Base-by-base conservation (phyloP, 805 yeast species). In the Saccharomyces mikatae region DNA sequence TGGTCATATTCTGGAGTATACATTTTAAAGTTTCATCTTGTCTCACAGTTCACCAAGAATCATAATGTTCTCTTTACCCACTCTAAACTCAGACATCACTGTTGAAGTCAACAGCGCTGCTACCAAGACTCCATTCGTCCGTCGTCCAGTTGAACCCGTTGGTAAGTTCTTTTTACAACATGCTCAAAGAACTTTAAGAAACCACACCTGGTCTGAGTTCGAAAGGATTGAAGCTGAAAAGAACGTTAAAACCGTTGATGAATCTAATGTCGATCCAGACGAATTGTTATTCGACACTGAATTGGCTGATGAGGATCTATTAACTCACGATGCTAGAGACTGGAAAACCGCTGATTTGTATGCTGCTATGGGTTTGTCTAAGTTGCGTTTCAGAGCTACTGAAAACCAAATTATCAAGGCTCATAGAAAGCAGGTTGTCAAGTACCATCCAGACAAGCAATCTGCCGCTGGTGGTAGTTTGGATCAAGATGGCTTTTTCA, bases 391-490 rank as follows among this genome's bases (percentile, higher is more conserved):
- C 84, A 83, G 75, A 62, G 98, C 99, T 61, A 89, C 89, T 54
- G 91, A 86, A 65, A 95, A 86, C 65, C 97, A 91, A 74, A 84
- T 94, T 69, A 86, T 96, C 76, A 86, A 90, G 72, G 97, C 98
- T 55, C 97, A 92, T 80, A 86, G 99, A 80, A 86, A 86, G 72
- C 95, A 89, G 76, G 98, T 94, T 29, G 80, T 94, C 75, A 89
- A 86, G 77, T 97, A 92, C 74, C 99, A 94, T 73, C 99, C 99
- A 62, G 99, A 94, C 76, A 94, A 94, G 81, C 91, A 89, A 78
- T 90, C 96, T 66, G 96, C 92, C 52, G 72, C 83, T 57, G 73
- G 78, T 61, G 96, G 96, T 60, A 86, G 87, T 48, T 79, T 88
- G 68, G 95, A 89, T 62, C 90, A 88, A 75, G 99, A 94, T 72